Conservation (phyloP, 768 basidiomycete species). For the Boletus sp. region DNA sequence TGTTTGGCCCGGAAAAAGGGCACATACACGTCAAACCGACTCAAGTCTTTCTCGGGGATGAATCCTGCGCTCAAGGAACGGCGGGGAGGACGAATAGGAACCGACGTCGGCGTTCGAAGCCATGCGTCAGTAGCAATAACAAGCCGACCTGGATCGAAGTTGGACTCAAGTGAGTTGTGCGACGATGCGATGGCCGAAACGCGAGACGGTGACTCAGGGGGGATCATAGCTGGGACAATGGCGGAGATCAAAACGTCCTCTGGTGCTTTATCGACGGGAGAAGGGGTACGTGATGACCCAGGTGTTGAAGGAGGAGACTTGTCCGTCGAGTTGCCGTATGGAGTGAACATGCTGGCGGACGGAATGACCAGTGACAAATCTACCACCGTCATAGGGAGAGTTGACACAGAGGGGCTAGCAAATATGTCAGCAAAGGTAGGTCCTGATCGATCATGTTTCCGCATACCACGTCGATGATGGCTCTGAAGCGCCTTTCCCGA, state of each 20-base stretch:
- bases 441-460: neutral
- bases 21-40: neutral
- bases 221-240: slow-evolving; percentile 6
- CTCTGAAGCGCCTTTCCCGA: neutral
- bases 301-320: slow-evolving; percentile 6
- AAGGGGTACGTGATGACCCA: neutral
- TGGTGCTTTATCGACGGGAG: slow-evolving; percentile 2
- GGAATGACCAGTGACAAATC: slow-evolving; percentile 18
- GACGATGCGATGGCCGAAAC: slow-evolving; percentile 26
- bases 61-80: slow-evolving; percentile 8
- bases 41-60: neutral
- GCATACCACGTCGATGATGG: slow-evolving; percentile 10
- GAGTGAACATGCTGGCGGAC: slow-evolving; percentile 10
- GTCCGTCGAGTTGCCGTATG: slow-evolving; percentile 1
- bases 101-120: slow-evolving; percentile 21
- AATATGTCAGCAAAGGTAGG: slow-evolving; percentile 7
- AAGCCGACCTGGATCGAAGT: slow-evolving; percentile 22
- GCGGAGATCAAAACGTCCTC: slow-evolving; percentile 12
- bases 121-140: slow-evolving; percentile 13
- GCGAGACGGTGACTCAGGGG: slow-evolving; percentile 25
- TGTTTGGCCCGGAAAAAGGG: slow-evolving; percentile 1
- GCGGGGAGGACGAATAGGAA: slow-evolving; percentile 9
- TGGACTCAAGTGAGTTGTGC: slow-evolving; percentile 30
- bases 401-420: slow-evolving; percentile 12
- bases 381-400: slow-evolving; percentile 21